Evolutionary conservation across 192 early-diverging fungal genomes (phyloP).

Genomic region (Obelidium mucronatum): DNA sequence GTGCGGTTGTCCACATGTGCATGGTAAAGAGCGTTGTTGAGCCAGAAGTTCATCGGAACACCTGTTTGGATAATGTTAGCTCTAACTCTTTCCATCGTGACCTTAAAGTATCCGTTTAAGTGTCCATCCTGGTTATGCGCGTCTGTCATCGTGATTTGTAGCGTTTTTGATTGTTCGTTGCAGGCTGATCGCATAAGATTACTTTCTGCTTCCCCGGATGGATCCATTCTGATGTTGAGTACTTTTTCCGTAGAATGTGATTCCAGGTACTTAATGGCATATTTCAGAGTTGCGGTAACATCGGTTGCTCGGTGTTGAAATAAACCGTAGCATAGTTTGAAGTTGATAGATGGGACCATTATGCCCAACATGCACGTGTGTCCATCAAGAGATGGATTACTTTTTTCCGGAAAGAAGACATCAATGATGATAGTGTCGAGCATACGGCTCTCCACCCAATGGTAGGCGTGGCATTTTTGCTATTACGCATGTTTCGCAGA

Average conservation of each 20-base stretch:
- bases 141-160: neutral
- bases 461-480: neutral
- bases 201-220: neutral
- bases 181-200: neutral
- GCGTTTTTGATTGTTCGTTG: neutral
- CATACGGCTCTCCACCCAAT: neutral
- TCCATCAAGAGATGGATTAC: neutral
- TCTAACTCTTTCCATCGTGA: neutral
- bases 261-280: neutral
- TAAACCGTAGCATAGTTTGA: neutral
- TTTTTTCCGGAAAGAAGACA: neutral
- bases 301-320: neutral
- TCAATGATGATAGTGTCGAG: neutral
- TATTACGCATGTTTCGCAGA: neutral
- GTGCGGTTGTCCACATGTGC: neutral
- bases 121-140: neutral
- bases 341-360: neutral
- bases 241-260: neutral
- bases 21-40: neutral
- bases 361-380: neutral
- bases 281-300: neutral
- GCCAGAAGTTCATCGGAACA: neutral
- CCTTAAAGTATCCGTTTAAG: neutral
- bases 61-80: neutral
- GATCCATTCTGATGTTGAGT: neutral